Evolutionary conservation across 345 rosid genomes (phyloP), one percentile per base, ranked within the genome.

Genomic region (Erucastrum elatum): DNA sequence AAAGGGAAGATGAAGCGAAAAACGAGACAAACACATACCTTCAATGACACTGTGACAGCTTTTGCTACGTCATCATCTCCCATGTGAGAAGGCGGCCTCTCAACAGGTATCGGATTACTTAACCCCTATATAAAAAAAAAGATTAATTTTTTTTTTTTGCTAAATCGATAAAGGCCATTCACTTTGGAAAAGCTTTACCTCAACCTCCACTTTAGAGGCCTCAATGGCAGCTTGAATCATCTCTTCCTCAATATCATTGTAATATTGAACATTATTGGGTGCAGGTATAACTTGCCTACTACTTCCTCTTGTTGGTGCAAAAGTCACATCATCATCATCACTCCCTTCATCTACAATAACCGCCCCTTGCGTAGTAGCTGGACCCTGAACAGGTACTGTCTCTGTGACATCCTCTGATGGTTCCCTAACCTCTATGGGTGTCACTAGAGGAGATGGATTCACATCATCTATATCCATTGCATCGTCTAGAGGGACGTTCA

Each of bases 181-280:
- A 64, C 66, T 53, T 26, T 17, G 30, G n/a, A 2, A 79, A 65
- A 70, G 53, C 44, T 71, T 81, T 77, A 87, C 94, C 89, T 81
- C 87, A 78, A 84, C 88, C 58, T 90, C 98, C 77, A 35, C 70
- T 75, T 84, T 96, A 33, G 99, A 96, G 80, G 99, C 99, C 89
- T 96, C 99, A 69, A 96, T 93, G 74, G 99, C 99, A 85, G 98
- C 99, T 75, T 80, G 84, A 76, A 96, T 77, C 99, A 96, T 96
- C 84, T 96, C 94, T 87, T 96, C 98, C 85, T 96, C 99, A 61
- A 93, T 90, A 73, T 94, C 99, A 87, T 90, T 86, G 83, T 83
- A 77, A 75, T 88, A 94, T 25, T 85, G 88, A 75, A 79, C 69
- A 77, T 79, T 70, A 79, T 84, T 85, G 71, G 81, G 75, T 39